Evolutionary conservation across 225 moss, liverwort and hornwort genomes (phyloP).

Genomic region (Straminergon stramineum): DNA sequence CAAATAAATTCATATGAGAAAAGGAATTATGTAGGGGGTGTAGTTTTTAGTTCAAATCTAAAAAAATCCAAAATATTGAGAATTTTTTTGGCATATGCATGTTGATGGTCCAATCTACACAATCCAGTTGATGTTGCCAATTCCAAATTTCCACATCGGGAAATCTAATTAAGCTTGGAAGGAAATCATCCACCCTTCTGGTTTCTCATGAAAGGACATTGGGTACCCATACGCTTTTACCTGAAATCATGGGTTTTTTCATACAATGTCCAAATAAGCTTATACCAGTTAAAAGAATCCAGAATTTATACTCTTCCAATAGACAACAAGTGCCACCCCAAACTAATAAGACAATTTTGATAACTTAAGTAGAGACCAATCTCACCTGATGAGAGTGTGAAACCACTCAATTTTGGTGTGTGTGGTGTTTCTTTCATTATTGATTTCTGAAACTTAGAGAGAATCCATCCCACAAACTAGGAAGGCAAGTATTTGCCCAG

Average conservation of each 20-base stretch:
- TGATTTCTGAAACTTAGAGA: too few species aligned
- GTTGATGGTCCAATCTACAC: too few species aligned
- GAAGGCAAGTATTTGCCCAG: neutral
- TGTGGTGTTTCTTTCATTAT: neutral
- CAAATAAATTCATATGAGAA: neutral
- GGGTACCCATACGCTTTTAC: too few species aligned
- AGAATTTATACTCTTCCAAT: neutral
- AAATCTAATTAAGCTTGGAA: neutral
- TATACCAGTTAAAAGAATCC: neutral
- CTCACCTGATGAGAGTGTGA: too few species aligned
- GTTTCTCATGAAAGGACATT: too few species aligned
- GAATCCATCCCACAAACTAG: neutral
- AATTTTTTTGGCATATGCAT: too few species aligned
- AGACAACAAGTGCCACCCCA: neutral
- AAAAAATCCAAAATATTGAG: neutral
- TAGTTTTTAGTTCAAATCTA: neutral
- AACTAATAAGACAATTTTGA: neutral
- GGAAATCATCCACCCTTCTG: too few species aligned
- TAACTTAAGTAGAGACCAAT: neutral
- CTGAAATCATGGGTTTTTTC: too few species aligned
- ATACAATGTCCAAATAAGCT: neutral
- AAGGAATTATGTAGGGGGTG: too few species aligned
- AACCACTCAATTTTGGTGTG: neutral
- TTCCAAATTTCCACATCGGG: neutral
- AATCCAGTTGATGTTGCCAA: too few species aligned